Evolutionary conservation across 257 asterid genomes (phyloP), one percentile per base, ranked within the genome.

Genomic region (Solanum megistacrolobum): DNA sequence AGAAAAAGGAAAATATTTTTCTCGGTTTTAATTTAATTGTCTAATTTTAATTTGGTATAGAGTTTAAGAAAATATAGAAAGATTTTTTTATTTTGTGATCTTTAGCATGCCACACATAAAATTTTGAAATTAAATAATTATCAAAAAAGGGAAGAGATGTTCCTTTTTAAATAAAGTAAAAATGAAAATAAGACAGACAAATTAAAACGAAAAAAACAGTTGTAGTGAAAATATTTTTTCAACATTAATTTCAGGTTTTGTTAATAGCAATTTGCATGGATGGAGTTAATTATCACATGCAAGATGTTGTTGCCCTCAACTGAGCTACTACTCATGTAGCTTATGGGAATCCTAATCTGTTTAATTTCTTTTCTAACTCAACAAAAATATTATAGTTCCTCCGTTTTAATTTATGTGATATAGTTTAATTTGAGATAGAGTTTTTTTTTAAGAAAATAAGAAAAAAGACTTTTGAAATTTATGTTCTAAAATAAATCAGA

Each of bases 71-170:
- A 5, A 48, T 43, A 39, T 0, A 39, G 12, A 1, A 39, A 41
- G 13, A 41, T 0, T 43, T 43, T 43, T 43, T 4, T 0, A 43
- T 43, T 4, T 43, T 43, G 1, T 12, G 18, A 16, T 14, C 20
- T 6, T 52, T 6, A 52, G 1, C 4, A 6, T 52, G 0, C 1
- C n/a, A 16, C 10, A 18, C 0, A 0, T 52, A 0, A 18, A 6
- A 52, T 16, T 0, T 18, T 6, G 62, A 52, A 52, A 52, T 14
- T 52, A 52, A 48, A 52, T 52, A 52, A 52, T 52, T 52, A 16
- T 16, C 0, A 5, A 52, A 16, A 52, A 48, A 13, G 0, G 0
- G 16, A 48, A 48, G 5, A 2, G 14, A 11, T 38, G 2, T 38
- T 38, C 41, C 41, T 38, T 38, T 38, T 38, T 38, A 38, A 38